Conservation (phyloP, 768 basidiomycete species). For the Boletus speciosus region DNA sequence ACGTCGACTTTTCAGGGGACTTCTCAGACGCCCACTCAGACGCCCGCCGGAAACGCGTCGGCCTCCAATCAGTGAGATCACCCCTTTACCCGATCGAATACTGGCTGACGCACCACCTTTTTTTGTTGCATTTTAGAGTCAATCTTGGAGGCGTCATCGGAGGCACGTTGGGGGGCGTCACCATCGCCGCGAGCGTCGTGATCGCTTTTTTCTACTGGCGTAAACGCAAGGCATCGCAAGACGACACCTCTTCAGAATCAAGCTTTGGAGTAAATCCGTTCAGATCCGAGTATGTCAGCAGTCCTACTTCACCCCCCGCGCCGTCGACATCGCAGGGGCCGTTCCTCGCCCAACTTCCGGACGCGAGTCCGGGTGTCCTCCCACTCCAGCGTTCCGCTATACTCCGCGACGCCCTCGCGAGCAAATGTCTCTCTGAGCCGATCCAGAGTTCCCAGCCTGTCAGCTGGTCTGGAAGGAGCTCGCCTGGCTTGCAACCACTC, state of each 20-base stretch:
- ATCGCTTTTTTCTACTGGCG: slow-evolving; percentile 6
- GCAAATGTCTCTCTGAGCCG: not conserved
- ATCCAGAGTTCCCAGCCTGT: not conserved
- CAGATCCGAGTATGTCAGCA: not conserved
- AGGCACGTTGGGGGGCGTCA: slow-evolving; percentile 11
- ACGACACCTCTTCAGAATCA: not conserved
- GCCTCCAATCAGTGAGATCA: slow-evolving; percentile 5
- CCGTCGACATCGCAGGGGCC: not conserved
- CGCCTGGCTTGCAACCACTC: slow-evolving; percentile 1
- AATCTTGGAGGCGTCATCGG: slow-evolving; percentile 14
- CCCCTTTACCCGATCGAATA: not conserved
- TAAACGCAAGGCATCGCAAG: slow-evolving; percentile 1
- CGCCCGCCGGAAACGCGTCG: not conserved
- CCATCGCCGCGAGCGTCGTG: not conserved
- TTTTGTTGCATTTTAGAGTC: slow-evolving; percentile 2
- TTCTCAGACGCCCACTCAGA: not conserved
- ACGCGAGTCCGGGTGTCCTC: not conserved
- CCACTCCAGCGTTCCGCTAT: slow-evolving; percentile 10
- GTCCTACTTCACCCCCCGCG: not conserved
- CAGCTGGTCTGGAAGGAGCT: not conserved
- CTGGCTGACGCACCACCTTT: not conserved
- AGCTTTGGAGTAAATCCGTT: slow-evolving; percentile 3
- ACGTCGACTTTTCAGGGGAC: not conserved
- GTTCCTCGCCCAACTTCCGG: not conserved
- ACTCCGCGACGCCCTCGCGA: slow-evolving; percentile 11